These are phyloP conservation scores for Calocybe cyanea DNA, from an alignment of 768 basidiomycete genomes.

Conservation along the genomic window DNA sequence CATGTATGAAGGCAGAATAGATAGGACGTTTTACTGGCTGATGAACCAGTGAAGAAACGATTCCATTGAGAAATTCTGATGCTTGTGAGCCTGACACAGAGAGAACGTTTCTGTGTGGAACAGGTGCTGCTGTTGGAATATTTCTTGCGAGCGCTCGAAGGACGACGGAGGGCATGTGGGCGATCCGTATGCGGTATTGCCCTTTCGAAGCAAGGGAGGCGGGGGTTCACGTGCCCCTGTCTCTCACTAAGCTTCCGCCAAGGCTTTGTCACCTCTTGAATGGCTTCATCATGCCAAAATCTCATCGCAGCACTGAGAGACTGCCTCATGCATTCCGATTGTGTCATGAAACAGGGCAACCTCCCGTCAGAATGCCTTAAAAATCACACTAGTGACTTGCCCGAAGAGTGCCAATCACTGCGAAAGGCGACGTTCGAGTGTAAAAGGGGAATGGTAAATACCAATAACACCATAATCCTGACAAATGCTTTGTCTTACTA, in stretches of 20 bases:
- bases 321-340: constrained; percentile 82
- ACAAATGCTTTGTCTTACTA: neutral
- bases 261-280: constrained; percentile 19
- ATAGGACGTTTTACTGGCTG: constrained; percentile 45
- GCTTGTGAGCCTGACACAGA: constrained; percentile 81
- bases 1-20: constrained; percentile 73
- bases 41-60: constrained; percentile 52
- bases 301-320: constrained; percentile 77
- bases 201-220: neutral
- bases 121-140: constrained; percentile 53
- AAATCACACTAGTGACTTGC: constrained; percentile 70
- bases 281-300: constrained; percentile 80
- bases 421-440: constrained; percentile 86
- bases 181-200: too few species aligned
- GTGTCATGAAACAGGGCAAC: constrained; percentile 72
- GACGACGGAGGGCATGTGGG: constrained; percentile 36
- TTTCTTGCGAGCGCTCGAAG: constrained; percentile 40
- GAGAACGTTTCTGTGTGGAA: constrained; percentile 65
- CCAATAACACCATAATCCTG: neutral
- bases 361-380: constrained; percentile 86
- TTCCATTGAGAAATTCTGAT: constrained; percentile 76
- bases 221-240: neutral
- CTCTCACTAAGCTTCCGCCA: neutral
- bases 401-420: constrained; percentile 74
- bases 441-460: constrained; percentile 80